Base-by-base conservation (phyloP, 495 filamentous ascomycete species). In the Penicillium pulvis region DNA sequence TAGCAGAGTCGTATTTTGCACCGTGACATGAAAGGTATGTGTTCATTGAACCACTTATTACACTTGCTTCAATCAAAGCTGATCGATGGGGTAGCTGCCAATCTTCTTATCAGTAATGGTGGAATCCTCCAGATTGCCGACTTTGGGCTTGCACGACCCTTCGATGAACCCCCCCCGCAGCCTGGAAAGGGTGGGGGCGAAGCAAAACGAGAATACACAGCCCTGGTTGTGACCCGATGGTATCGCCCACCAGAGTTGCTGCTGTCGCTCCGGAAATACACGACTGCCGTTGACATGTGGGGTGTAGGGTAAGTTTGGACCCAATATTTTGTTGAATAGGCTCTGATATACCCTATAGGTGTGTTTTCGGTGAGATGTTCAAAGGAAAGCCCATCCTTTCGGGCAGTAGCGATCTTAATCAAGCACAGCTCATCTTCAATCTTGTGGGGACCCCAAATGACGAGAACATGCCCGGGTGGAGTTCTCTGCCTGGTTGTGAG, bases 291-390 rank as follows among this genome's bases (percentile, higher is more conserved):
- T 70, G 94, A 99, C 73, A 83, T 98, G 80, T 99, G 94, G 94
- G 94, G 94, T 67, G 93, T 96, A 64, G 93, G 93, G 89, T 93
- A 81, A 78, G 80, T 47, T 56, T 19, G 3, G 45, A 23, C 10
- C 36, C 49, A 17, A 44, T 43, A 41, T 57, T 28, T 35, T 42
- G 14, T 19, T 17, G 16, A 11, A 30, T 35, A 50, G 8, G 46
- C 50, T 51, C 70, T 67, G 53, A 66, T 63, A 57, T 62, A 55
- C 7, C 19, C 41, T 14, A 60, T 24, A 93, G 91, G 30, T 97
- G 94, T 69, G 92, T 99, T 11, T 97, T 99, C 71, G 94, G 92
- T 31, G 94, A 99, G 73, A 99, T 99, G 94, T 90, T 98, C 58
- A 87, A 90, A 63, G 86, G 92, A 50, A 96, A 91, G 68, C 94